These are phyloP conservation scores for Chlamydomonas eustigma DNA, from an alignment of 139 green algal genomes.

Conservation along the genomic window DNA sequence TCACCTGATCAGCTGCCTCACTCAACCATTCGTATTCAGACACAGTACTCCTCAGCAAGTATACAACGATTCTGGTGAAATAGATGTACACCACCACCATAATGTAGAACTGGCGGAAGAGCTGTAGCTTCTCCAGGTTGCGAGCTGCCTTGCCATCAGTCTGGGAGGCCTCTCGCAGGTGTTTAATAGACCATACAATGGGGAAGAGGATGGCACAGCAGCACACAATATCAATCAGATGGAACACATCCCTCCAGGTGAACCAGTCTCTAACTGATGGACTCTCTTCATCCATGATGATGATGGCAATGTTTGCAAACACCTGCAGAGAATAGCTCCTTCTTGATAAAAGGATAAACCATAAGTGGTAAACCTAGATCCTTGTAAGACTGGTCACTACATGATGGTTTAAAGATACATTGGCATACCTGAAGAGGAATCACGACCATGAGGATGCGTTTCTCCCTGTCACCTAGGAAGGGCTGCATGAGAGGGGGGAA, in stretches of 20 bases:
- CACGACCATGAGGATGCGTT: conserved; percentile 86
- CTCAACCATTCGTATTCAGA: conserved; percentile 72
- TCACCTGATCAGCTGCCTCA: conserved; percentile 53
- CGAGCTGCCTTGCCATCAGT: conserved; percentile 62
- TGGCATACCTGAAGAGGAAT: conserved; percentile 82
- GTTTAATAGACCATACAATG: conserved; percentile 97
- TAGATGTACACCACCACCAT: conserved; percentile 85
- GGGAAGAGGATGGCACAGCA: conserved; percentile 97
- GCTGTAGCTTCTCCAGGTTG: conserved; percentile 81
- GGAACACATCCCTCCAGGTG: conserved; percentile 91
- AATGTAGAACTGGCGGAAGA: conserved; percentile 84
- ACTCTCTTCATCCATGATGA: conserved; percentile 85
- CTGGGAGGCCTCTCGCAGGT: conserved; percentile 57
- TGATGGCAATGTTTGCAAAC: conserved; percentile 89
- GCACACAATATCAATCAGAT: conserved; percentile 96
- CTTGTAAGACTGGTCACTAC: too few species aligned
- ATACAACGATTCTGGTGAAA: conserved; percentile 98
- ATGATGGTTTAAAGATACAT: neutral
- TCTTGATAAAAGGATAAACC: neutral
- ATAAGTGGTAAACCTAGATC: too few species aligned
- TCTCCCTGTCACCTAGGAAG: conserved; percentile 87
- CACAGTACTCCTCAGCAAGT: conserved; percentile 70
- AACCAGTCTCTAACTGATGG: conserved; percentile 75
- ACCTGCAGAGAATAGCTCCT: conserved; percentile 43
- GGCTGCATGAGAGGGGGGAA: conserved; percentile 48